Base-by-base conservation (phyloP, 1,284 basidiomycete genomes). In the Apiotrichum gracile region DNA sequence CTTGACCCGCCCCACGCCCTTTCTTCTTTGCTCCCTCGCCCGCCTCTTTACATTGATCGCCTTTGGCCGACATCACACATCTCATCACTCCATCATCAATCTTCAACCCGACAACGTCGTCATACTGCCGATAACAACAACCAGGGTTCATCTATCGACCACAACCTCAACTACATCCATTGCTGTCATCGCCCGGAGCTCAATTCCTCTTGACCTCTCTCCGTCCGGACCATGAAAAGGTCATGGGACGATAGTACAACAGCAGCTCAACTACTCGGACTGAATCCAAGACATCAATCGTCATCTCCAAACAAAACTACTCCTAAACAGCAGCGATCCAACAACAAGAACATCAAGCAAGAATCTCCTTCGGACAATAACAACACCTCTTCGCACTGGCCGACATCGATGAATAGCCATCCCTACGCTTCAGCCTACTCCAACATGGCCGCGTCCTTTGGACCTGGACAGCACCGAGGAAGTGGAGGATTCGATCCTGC, bases 371-470 rank as follows among this genome's bases (percentile, higher is more conserved):
- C n/a, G n/a, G n/a, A 41, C 25, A 27, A 24, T 13, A 29, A 13
- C 41, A 29, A 25, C 33, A 12, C 24, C 35, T 12, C 44, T 3
- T 13, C 27, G n/a, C 33, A 35, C n/a, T 54, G 53, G 53, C 33
- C 43, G 29, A 31, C 31, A 7, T 21, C 39, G 41, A 60, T 54
- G 52, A 45, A 49, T 42, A 57, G 51, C 21, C 71, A 73, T 49
- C 71, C 69, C 3, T 73, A 73, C 58, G 69, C 71, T 4, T 60
- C 64, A 21, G 66, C 66, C 5, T 73, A 73, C 51, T 58, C 61
- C 24, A 58, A 55, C 47, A 64, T 73, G 43, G 53, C 66, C 3
- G 67, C 61, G 44, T 61, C 64, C 12, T 67, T 63, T 49, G 26
- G 57, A 4, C 17, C 39, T 8, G 38, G 17, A 19, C 27, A 35